Evolutionary conservation across 2,329 filamentous ascomycete species (phyloP), one percentile per base, ranked within the genome.

Genomic region (Chrysoporthe puriensis): DNA sequence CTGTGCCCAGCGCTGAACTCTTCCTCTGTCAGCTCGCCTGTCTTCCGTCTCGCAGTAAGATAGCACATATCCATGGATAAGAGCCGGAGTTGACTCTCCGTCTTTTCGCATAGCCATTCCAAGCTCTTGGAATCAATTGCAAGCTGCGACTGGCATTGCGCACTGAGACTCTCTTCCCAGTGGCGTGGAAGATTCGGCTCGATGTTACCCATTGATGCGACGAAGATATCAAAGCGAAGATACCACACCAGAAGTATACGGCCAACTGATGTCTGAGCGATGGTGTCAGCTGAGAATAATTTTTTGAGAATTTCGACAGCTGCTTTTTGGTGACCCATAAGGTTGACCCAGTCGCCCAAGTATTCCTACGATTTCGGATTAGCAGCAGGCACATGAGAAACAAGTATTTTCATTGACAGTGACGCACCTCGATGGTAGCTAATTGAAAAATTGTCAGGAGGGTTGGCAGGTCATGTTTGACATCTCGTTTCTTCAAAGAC

Each of bases 311-410:
- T 90, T 71, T 93, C 88, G 74, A 91, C 88, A 0, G 96, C 96
- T 13, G 95, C 96, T 76, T 91, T 93, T 77, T 97, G 94, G 76
- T 98, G 96, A 32, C 94, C 92, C 79, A 96, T 90, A 18, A 98
- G 83, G 74, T 96, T 97, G 64, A 96, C 88, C 94, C 94, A 98
- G 76, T 99, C 96, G 14, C 96, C 96, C 58, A 98, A 85, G 74
- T 94, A 96, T 79, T 98, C 96, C 93, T 97, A 74, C 57, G 63
- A 36, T 57, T 61, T 66, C 21, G 57, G 71, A 71, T 58, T 21
- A 43, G 42, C 18, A 58, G 2, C 18, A 21, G n/a, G 36, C n/a
- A 43, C 18, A n/a, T 43, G 40, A 42, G 4, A 8, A 7, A n/a
- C 40, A 32, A 43, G 18, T 14, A 9, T 21, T 2, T 44, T 40